These are phyloP conservation scores for Leccinum arenicola DNA, from an alignment of 768 basidiomycete genomes.

Conservation along the genomic window DNA sequence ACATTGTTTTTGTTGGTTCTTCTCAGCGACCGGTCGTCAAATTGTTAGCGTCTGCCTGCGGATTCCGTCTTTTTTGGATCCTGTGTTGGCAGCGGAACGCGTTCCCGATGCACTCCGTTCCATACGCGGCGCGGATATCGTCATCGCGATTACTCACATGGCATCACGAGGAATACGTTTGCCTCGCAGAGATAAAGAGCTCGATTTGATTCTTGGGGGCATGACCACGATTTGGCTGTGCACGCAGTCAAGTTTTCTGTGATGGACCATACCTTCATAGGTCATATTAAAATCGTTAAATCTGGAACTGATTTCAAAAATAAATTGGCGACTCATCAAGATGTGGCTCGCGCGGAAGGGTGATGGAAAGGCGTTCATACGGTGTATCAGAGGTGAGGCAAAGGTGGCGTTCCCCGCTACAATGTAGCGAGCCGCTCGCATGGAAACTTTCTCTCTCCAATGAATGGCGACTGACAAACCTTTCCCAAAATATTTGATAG, in stretches of 20 bases:
- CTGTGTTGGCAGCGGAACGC: slow-evolving; percentile 8
- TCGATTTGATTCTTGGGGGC: slow-evolving; percentile 12
- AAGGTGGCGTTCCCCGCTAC: slow-evolving; percentile 2
- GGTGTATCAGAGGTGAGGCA: neutral
- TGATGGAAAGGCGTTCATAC: neutral
- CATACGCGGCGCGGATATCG: neutral
- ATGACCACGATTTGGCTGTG: slow-evolving; percentile 14
- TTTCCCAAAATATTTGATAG: neutral
- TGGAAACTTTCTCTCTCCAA: neutral
- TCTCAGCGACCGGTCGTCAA: slow-evolving; percentile 5
- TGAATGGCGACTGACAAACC: neutral
- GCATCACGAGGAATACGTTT: slow-evolving; percentile 8
- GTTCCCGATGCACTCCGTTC: slow-evolving; percentile 3
- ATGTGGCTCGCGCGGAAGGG: neutral
- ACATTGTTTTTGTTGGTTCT: neutral
- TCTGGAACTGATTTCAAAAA: slow-evolving; percentile 6
- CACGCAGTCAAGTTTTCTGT: neutral
- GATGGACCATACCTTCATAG: neutral
- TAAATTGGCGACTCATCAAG: slow-evolving; percentile 4
- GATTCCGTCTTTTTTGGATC: slow-evolving; percentile 6
- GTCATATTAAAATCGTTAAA: slow-evolving; percentile 5
- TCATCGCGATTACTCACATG: slow-evolving; percentile 13
- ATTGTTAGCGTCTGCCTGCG: slow-evolving; percentile 7
- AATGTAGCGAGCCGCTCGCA: neutral
- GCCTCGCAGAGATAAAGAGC: neutral